These are phyloP conservation scores for Fusarium zealandicum DNA, from an alignment of 2,329 filamentous ascomycete species.

Conservation along the genomic window DNA sequence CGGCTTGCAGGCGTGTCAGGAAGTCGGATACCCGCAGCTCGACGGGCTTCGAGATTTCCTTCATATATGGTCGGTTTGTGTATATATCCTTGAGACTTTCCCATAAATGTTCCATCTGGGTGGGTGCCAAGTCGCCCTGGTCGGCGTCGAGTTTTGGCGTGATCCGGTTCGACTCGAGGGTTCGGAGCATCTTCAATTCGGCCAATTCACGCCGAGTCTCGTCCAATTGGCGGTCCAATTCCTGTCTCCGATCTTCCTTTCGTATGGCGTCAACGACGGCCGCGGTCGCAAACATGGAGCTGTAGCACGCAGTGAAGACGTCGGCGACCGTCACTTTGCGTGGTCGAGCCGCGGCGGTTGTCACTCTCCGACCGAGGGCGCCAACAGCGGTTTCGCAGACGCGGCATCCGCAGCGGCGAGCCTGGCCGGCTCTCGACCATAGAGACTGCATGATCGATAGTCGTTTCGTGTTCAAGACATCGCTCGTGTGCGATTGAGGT, in stretches of 20 bases:
- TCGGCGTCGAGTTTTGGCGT: slow-evolving; percentile 13
- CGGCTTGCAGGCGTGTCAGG: slow-evolving; percentile 38
- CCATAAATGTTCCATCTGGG: slow-evolving; percentile 47
- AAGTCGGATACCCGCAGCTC: slow-evolving; percentile 40
- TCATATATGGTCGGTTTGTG: slow-evolving; percentile 46
- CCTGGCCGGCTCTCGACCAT: slow-evolving; percentile 71
- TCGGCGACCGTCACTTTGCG: slow-evolving; percentile 60
- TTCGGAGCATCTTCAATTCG: slow-evolving; percentile 47
- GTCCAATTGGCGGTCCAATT: slow-evolving; percentile 68
- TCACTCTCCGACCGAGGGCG: slow-evolving; percentile 57
- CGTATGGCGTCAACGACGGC: slow-evolving; percentile 66
- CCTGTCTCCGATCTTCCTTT: slow-evolving; percentile 64
- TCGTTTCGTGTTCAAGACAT: slow-evolving; percentile 34
- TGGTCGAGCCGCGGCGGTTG: slow-evolving; percentile 55
- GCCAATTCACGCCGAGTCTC: slow-evolving; percentile 59
- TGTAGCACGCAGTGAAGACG: slow-evolving; percentile 72
- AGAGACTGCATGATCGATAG: slow-evolving; percentile 68
- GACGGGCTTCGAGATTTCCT: slow-evolving; percentile 45
- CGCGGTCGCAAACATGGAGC: slow-evolving; percentile 70
- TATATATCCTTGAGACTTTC: slow-evolving; percentile 43
- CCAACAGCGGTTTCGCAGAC: slow-evolving; percentile 62
- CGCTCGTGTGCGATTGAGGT: slow-evolving; percentile 21
- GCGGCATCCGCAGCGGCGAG: slow-evolving; percentile 69
- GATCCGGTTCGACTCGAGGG: slow-evolving; percentile 30
- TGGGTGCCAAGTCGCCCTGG: slow-evolving; percentile 26